These are phyloP conservation scores for Hemileccinum rubropunctum DNA, from an alignment of 768 basidiomycete genomes.

Conservation along the genomic window DNA sequence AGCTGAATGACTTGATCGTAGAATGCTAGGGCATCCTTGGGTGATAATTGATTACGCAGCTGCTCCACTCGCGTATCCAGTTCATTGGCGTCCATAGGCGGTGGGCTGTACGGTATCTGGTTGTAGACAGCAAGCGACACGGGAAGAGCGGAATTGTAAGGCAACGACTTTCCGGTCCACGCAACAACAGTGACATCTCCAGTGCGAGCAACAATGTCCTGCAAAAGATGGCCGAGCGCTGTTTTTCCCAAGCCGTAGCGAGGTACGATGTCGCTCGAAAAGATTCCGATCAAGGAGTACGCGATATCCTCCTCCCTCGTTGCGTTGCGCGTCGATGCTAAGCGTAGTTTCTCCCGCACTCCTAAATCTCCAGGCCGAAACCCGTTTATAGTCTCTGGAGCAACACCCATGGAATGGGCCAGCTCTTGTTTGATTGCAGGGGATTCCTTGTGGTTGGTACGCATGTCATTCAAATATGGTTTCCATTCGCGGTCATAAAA, in stretches of 20 bases:
- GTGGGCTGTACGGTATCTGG: not conserved
- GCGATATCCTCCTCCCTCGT: slow-evolving; percentile 18
- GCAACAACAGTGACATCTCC: not conserved
- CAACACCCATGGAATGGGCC: not conserved
- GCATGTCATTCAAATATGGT: not conserved
- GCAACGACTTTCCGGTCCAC: slow-evolving; percentile 2
- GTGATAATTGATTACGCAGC: not conserved
- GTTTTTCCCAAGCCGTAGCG: not conserved
- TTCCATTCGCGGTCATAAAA: not conserved
- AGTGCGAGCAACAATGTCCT: not conserved
- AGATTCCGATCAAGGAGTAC: slow-evolving; percentile 20
- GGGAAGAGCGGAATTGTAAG: not conserved
- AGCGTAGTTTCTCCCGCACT: not conserved
- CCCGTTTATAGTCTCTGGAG: not conserved
- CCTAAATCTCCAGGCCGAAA: not conserved
- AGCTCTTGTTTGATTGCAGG: not conserved
- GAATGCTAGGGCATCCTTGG: not conserved
- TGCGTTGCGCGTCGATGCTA: slow-evolving; percentile 18
- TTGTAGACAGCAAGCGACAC: not conserved
- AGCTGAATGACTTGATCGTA: not conserved
- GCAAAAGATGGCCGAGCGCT: not conserved
- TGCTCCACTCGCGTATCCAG: not conserved
- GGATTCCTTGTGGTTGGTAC: not conserved
- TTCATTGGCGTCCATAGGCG: not conserved
- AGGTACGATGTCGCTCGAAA: not conserved